Conservation (phyloP, 208 protist species). For the Leishmania guyanensis region DNA sequence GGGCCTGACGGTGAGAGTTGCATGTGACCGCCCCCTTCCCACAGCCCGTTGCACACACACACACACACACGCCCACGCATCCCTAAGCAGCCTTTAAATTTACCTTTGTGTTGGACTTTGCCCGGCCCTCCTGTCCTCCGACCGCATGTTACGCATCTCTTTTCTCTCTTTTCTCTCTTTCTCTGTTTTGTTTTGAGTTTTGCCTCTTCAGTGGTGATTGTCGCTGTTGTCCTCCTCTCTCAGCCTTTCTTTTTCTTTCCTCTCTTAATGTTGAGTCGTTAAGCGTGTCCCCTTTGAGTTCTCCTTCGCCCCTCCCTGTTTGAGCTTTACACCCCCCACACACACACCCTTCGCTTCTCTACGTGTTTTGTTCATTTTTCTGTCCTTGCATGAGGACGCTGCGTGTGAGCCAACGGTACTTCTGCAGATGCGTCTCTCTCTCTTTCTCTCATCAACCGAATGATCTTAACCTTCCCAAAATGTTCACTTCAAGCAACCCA, state of each 20-base stretch:
- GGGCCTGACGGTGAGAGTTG: too few relatives aligned
- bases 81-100: not conserved
- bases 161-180: conserved; percentile 32
- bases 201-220: conserved; percentile 4
- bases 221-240: not conserved
- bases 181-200: conserved; percentile 7
- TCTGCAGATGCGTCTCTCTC: not conserved
- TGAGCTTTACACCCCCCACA: conserved; percentile 2
- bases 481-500: not conserved
- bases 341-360: not conserved
- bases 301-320: conserved; percentile 15
- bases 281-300: not conserved
- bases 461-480: not conserved
- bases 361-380: conserved; percentile 7
- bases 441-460: conserved; percentile 5
- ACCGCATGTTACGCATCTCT: not conserved
- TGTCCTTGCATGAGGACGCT: not conserved
- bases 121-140: not conserved
- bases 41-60: too few relatives aligned
- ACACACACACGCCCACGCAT: conserved; percentile 1
- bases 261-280: not conserved
- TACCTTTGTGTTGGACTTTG: conserved; percentile 7
- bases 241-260: not conserved
- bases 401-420: not conserved
- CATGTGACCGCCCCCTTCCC: too few relatives aligned